Percentiles rank a stretch among this genome's conserved stretches.
Conservation (phyloP, 352 stramenopile genomes). For the Pythium volutum region DNA sequence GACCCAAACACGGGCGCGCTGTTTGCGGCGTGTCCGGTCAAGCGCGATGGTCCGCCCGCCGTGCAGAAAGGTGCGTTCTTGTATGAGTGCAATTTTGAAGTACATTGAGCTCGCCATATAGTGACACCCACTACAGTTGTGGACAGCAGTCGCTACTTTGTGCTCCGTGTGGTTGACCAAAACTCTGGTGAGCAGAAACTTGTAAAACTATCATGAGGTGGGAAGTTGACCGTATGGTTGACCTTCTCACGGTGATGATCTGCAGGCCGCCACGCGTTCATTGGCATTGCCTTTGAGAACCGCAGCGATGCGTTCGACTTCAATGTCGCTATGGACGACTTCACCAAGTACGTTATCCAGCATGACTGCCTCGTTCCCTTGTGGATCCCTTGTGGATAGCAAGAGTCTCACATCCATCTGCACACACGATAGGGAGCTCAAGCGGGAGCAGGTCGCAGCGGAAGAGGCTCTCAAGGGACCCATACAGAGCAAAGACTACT, state of each 20-base stretch:
- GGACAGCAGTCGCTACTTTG: constrained; percentile 94
- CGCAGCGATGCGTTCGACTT: constrained; percentile 95
- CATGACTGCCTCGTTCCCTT: background rate
- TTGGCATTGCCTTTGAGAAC: constrained; percentile 93
- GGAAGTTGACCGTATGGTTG: too few species aligned
- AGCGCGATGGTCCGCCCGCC: constrained; percentile 45
- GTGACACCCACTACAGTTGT: constrained; percentile 47
- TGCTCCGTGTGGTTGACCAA: constrained; percentile 89
- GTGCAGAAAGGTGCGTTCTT: constrained; percentile 54
- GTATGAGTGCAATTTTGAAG: background rate
- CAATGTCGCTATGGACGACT: constrained; percentile 91
- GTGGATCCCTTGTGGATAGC: background rate
- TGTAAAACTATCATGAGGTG: too few species aligned
- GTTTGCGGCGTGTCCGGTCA: constrained; percentile 65
- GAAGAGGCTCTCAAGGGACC: constrained; percentile 34
- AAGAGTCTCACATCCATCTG: background rate
- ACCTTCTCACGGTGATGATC: background rate
- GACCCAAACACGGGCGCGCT: constrained; percentile 48
- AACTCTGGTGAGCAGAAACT: constrained; percentile 41
- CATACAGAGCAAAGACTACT: constrained; percentile 80
- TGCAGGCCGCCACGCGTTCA: constrained; percentile 88
- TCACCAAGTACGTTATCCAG: constrained; percentile 50
- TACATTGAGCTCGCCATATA: background rate
- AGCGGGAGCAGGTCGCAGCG: constrained; percentile 45
- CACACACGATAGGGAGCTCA: constrained; percentile 40